Evolutionary conservation across 176 grass and related monocot genomes (phyloP), one percentile per base, ranked within the genome.

Genomic region (Aegilops bicornis): DNA sequence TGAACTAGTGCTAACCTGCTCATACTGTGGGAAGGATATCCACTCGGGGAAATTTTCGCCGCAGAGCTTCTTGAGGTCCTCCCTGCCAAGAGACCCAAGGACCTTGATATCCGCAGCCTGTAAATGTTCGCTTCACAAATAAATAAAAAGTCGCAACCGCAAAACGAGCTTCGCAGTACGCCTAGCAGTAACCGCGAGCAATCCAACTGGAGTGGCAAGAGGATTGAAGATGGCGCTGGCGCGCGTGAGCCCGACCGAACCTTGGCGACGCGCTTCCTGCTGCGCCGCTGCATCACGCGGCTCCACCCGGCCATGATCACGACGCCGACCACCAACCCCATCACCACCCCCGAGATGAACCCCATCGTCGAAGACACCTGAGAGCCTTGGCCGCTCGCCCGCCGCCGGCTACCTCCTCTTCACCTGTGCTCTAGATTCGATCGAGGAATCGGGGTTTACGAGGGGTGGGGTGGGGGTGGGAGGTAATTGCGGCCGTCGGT

Each of bases 31-130:
- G 85, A 98, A 98, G 48, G 97, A 96, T 85, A 98, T 79, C 97
- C 97, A 98, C 83, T 94, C 92, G 43, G 97, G 97, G 64, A 91
- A 94, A 83, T 81, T 98, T 25, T 98, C 94, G 52, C 92, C 92
- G 85, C 97, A 98, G 8, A 96, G 88, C 87, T 94, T 98, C 87
- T 74, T 94, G 90, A 98, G 89, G 85, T 98, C 97, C 73, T 98
- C 97, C 85, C 97, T 91, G 76, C 16, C 68, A 37, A 98, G 94
- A 85, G 88, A 86, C 4, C 97, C 91, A 61, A 98, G 85, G 78
- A 96, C 86, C 79, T 94, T 98, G 90, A 98, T 94, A 76, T 96
- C 97, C 68, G 88, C 97, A 68, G 96, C 93, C 97, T 98, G 77
- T 40, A 81, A 22, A 80, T 40, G 66, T 43, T 45, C 54, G 54